Base-by-base conservation (phyloP, 176 grass and related monocot species). In the Carex parvula region DNA sequence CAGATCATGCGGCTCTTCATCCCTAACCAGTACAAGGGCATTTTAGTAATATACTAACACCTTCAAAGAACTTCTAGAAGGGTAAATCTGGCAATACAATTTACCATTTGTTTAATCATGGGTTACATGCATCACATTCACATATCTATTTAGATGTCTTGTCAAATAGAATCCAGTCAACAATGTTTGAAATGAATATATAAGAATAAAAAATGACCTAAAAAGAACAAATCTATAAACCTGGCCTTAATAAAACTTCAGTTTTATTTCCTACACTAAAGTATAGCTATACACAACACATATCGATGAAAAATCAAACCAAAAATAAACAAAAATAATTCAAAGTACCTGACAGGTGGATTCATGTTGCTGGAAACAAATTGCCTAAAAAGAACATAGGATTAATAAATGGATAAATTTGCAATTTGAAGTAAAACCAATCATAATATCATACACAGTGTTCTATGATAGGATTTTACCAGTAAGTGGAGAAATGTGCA, bases 321-420 rank as follows among this genome's bases (percentile, higher is more conserved):
- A n/a, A 80, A 80, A 29, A 79, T 20, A 16, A n/a, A 83, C n/a
- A 67, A 22, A 50, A 65, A 21, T 3, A 42, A 74, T 12, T 50
- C 17, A 76, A 76, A 44, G 24, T 64, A 83, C 80, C 80, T 83
- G 61, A 33, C 63, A 83, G 42, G 4, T 83, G 80, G 62, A 83
- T 67, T 83, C 80, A 83, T 83, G 53, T 29, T 67, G 63, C 33
- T 39, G 37, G 37, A 39, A 16, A 60, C 42, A 83, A 54, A 83
- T 83, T 21, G 18, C 57, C 80, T 83, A 65, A 10, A 66, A 62
- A 82, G 46, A 29, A 46, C 12, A 67, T 65, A 68, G 61, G 37
- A 50, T 83, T 29, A 83, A 53, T 8, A 81, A 81, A 81, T 14
- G 39, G 60, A 64, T 67, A 22, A 30, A 83, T 52, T 50, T 54